phyloP scores from a whole-genome alignment of 2,329 filamentous ascomycete genomes.

The Ceratocystis smalleyi region DNA sequence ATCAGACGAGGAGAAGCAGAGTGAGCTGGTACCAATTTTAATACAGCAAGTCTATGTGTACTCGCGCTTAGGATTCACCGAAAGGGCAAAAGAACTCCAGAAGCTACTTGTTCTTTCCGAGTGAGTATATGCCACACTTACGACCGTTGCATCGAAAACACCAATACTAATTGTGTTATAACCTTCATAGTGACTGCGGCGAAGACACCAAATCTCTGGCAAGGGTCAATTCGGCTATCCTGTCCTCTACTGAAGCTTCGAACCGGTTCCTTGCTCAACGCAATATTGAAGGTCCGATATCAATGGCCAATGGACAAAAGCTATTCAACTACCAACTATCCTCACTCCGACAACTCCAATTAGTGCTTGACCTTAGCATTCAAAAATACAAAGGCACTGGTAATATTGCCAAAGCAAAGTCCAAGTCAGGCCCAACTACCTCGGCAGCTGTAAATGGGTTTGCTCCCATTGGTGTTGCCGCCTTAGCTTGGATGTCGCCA shows the following conservation, averaged over 20 bases:
- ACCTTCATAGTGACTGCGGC: constrained; percentile 44
- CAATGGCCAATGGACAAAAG: constrained; percentile 41
- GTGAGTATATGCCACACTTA: constrained; percentile 30
- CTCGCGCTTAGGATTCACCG: constrained; percentile 46
- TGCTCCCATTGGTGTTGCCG: constrained; percentile 15
- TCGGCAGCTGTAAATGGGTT: constrained; percentile 12
- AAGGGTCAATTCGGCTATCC: constrained; percentile 43
- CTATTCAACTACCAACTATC: constrained; percentile 54
- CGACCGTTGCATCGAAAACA: background rate
- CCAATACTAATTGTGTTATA: background rate
- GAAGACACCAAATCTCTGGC: constrained; percentile 50
- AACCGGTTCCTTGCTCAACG: constrained; percentile 59
- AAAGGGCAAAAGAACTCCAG: constrained; percentile 49
- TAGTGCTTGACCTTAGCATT: constrained; percentile 44
- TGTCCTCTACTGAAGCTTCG: constrained; percentile 25
- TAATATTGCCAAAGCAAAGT: constrained; percentile 4
- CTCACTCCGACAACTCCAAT: constrained; percentile 40
- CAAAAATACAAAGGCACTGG: constrained; percentile 36
- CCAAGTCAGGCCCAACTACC: background rate
- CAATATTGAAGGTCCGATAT: constrained; percentile 39
- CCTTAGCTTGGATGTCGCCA: constrained; percentile 4
- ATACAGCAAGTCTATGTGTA: constrained; percentile 64
- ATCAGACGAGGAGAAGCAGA: constrained; percentile 55
- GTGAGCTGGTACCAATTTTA: constrained; percentile 58
- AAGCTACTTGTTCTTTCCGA: constrained; percentile 44